Base-by-base conservation (phyloP, 768 basidiomycete species). In the Pisolithus tinctorius region DNA sequence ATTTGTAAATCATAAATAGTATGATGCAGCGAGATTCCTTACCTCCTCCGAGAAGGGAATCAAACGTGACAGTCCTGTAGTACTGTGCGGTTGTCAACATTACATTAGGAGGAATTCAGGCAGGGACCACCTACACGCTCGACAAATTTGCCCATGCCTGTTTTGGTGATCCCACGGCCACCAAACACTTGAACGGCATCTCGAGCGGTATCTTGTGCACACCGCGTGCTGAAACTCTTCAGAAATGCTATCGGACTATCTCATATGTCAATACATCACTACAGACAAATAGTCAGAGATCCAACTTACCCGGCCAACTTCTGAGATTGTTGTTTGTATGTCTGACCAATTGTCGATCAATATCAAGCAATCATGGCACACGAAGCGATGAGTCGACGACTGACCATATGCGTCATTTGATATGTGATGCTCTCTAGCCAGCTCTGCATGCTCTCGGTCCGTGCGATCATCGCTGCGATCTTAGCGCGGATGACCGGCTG, bases 401-500 rank as follows among this genome's bases (percentile, higher is more conserved):
- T 44, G 14, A 77, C 75, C 91, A 93, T 92, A 50, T 89, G 78
- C 57, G 74, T 82, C 88, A 93, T 92, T 66, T 93, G 91, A 64
- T 83, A 86, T 0, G 91, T 93, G 48, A 94, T 69, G 51, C 79
- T 86, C 71, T 94, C 92, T 16, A 93, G 70, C 90, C 89, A 93
- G n/a, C 74, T 78, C 61, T 93, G 93, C 9, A 80, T 79, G 26
- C 83, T 79, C 64, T 94, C 92, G 29, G 84, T 75, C 36, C 88
- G 83, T 29, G 88, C 78, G 50, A 96, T 93, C 91, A 98, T 98
- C 6, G 63, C 74, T 3, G 93, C 93, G 43, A 98, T 69, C 74
- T 93, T 96, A 41, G 81, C 71, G 23, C 94, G 83, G 60, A 98
- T 88, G 52, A 97, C 88, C 0, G 93, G 81, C 62, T 92, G 88